Evolutionary conservation across 1,284 basidiomycete species (phyloP), one percentile per base, ranked within the genome.

Genomic region (Ceratobasidium theobromae): DNA sequence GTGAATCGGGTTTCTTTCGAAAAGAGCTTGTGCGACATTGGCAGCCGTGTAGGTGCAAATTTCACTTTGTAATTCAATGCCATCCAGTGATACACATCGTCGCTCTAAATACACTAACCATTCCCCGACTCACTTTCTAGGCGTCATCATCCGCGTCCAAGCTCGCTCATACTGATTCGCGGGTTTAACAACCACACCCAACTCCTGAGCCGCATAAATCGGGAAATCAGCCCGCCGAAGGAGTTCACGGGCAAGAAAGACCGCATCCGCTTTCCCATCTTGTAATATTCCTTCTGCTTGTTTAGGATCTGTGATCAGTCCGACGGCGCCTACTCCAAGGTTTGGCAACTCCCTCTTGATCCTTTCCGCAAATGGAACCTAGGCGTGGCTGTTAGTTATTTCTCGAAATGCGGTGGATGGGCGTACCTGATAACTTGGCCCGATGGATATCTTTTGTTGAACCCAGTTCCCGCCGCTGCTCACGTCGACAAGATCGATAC

Each of bases 401-500:
- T n/a, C n/a, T n/a, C n/a, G n/a, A n/a, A n/a, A n/a, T n/a, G n/a
- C n/a, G n/a, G n/a, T n/a, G n/a, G n/a, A n/a, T n/a, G n/a, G n/a
- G n/a, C n/a, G n/a, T 38, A 38, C 84, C 83, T 91, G 69, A 11
- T 33, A 38, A 16, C 25, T 21, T 4, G 48, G 49, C 16, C 46
- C 60, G 62, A 66, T 12, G 12, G 67, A 43, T 43, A 68, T 58
- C 53, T 60, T 18, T 40, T 1, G 18, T 67, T 81, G 73, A 2
- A 71, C 73, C 78, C 84, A 88, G 73, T 88, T 87, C 1, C 90
- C 89, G 18, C 87, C 88, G 0, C 82, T 81, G 66, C 84, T 87
- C 60, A 81, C 81, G 75, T 93, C 89, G 57, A 93, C 75, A 30
- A 93, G 77, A 73, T 92, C 90, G 12, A 91, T 79, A 6, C 87